Percentiles rank a stretch among this genome's conserved stretches.
phyloP scores from a whole-genome alignment of 2,329 filamentous ascomycete species.

The Alternaria novae-zelandiae region DNA sequence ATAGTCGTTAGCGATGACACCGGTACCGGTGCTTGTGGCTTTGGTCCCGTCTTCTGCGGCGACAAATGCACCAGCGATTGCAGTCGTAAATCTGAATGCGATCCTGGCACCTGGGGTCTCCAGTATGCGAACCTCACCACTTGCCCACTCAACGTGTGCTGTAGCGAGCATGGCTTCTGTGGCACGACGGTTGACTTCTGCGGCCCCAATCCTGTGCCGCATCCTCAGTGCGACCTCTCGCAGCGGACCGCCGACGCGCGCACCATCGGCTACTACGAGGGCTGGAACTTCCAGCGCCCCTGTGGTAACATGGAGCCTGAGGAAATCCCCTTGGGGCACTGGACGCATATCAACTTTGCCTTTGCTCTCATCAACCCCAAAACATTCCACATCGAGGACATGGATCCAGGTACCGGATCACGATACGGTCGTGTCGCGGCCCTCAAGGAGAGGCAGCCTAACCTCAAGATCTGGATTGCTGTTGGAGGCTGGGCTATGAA shows the following conservation, averaged over 20 bases:
- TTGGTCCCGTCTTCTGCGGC: neutral
- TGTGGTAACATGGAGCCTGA: conserved; percentile 8
- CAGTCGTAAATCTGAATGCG: neutral
- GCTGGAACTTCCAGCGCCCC: conserved; percentile 1
- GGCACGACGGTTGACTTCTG: conserved; percentile 2
- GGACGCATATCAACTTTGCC: conserved; percentile 17
- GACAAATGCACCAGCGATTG: neutral
- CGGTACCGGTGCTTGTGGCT: neutral
- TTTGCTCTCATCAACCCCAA: conserved; percentile 15
- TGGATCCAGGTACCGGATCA: neutral
- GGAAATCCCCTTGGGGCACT: conserved; percentile 1
- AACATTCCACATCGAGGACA: conserved; percentile 6
- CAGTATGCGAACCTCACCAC: neutral
- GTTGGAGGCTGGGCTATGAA: conserved; percentile 53
- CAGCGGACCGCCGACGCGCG: neutral
- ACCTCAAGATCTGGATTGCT: conserved; percentile 45
- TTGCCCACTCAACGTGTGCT: conserved; percentile 5
- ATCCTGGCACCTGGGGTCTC: neutral
- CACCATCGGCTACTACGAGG: conserved; percentile 18
- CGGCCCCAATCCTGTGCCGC: neutral
- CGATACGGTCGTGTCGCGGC: neutral
- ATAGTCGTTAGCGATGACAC: neutral
- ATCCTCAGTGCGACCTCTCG: neutral
- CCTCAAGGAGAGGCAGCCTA: conserved; percentile 39
- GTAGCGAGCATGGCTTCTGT: neutral